Evolutionary conservation across 2,329 filamentous ascomycete species (phyloP), one percentile per base, ranked within the genome.

Genomic region (Pezizomycotina sp.): DNA sequence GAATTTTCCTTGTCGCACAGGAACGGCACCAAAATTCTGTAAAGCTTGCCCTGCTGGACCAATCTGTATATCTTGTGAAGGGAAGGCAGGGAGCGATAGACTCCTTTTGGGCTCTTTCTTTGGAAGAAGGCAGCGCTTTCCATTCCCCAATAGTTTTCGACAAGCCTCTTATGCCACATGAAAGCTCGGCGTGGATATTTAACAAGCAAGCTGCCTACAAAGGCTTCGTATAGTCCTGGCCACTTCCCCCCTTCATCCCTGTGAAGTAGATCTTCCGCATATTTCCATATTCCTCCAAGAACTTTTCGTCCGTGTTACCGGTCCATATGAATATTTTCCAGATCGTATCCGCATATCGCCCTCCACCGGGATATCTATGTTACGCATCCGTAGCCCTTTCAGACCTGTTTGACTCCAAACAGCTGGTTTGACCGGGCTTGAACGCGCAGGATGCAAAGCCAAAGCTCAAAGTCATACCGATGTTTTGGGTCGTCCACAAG

Each of bases 241-340:
- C 43, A 50, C 22, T 38, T 41, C 22, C 26, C 27, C 10, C 34
- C 18, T 7, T 32, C 14, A n/a, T 31, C 37, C 19, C 18, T 38
- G 9, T 38, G 27, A 13, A 20, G 22, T 42, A 47, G 3, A 39
- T 36, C 4, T 47, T 22, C 6, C 43, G 33, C 34, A 18, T 49
- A 48, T n/a, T 23, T 23, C 36, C 44, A 48, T 5, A 51, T 12
- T n/a, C 42, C 45, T 40, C 39, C n/a, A 47, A 9, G 23, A 52
- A 51, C 3, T 6, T 25, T 9, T 42, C 39, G 21, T 50, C 42
- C 27, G 40, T 36, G 4, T 45, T 27, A 4, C 31, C 50, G n/a
- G 45, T 42, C 8, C 22, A 36, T 15, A 47, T 23, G 23, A 52
- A 47, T 13, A 44, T 34, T 5, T 35, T 29, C 50, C 50, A 52